A percentile compares a stretch with the other conserved stretches of the same genome.
These are phyloP conservation scores for Escovopsis weberi DNA, from an alignment of 2,329 filamentous ascomycete genomes.

Conservation along the genomic window DNA sequence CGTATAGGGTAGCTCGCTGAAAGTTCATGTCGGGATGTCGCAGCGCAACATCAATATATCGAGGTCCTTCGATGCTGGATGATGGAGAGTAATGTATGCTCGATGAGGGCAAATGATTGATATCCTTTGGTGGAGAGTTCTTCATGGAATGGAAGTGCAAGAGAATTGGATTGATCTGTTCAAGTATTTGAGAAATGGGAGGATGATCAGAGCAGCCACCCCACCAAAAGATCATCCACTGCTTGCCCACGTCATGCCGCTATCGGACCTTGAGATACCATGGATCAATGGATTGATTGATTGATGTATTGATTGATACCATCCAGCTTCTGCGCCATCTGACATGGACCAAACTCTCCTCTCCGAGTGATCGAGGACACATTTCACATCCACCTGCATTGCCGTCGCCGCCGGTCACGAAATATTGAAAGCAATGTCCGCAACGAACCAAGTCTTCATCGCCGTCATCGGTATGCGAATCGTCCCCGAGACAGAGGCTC, in stretches of 20 bases:
- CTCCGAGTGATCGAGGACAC: constrained; percentile 1
- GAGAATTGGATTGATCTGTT: too few relatives aligned
- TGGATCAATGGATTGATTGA: constrained; percentile 5
- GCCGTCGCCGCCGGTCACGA: not conserved
- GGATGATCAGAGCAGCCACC: not conserved
- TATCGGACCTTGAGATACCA: constrained; percentile 18
- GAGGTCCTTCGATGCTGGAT: too few relatives aligned
- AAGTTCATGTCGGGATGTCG: too few relatives aligned
- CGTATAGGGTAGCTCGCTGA: too few relatives aligned
- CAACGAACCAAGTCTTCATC: constrained; percentile 34
- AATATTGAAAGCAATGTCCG: constrained; percentile 21
- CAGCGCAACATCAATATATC: too few relatives aligned
- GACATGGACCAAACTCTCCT: not conserved
- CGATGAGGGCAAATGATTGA: too few relatives aligned
- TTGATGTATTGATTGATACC: constrained; percentile 2
- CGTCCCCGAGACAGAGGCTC: not conserved
- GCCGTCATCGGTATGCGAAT: constrained; percentile 33
- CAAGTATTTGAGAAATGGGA: too few relatives aligned
- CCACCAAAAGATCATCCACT: not conserved
- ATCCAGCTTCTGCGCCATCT: too few relatives aligned
- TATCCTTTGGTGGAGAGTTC: too few relatives aligned
- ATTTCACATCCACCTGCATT: not conserved
- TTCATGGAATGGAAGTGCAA: too few relatives aligned
- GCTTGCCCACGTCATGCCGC: constrained; percentile 13
- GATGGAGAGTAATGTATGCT: too few relatives aligned